These are phyloP conservation scores for Gossypium rotundifolium DNA, from an alignment of 345 rosid genomes.

Conservation along the genomic window DNA sequence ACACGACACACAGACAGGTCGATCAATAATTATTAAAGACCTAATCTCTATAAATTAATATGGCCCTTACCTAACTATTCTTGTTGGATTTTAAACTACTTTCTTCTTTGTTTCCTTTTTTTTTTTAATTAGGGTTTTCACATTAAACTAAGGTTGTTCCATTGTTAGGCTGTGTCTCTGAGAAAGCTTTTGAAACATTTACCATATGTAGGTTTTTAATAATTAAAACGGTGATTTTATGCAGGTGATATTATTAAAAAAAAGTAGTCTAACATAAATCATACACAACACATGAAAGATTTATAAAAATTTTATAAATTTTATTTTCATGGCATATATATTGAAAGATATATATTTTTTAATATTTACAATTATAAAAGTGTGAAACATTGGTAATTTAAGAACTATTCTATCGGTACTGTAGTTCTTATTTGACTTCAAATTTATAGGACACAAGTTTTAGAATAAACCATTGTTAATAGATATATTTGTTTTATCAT, in stretches of 20 bases:
- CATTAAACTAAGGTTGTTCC: background rate
- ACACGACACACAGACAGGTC: background rate
- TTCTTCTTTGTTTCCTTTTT: background rate
- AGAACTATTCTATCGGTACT: background rate
- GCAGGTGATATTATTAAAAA: no score
- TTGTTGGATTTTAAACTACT: background rate
- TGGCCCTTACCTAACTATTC: conserved; percentile 18
- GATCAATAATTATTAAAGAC: background rate
- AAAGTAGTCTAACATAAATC: no score
- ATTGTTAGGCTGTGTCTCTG: background rate
- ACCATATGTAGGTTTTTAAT: no score
- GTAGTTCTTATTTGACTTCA: background rate
- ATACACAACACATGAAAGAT: no score
- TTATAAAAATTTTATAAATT: no score
- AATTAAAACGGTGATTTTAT: no score
- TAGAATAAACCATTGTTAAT: background rate
- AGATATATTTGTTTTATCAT: background rate
- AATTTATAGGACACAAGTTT: no score
- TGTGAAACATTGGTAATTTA: background rate
- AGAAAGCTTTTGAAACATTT: background rate
- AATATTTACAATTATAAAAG: no score
- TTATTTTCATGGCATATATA: no score
- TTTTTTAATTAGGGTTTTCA: conserved; percentile 12
- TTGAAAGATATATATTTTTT: no score
- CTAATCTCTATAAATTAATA: background rate